Conservation (phyloP, 306 rosid species). For the Cicer yamashitae region DNA sequence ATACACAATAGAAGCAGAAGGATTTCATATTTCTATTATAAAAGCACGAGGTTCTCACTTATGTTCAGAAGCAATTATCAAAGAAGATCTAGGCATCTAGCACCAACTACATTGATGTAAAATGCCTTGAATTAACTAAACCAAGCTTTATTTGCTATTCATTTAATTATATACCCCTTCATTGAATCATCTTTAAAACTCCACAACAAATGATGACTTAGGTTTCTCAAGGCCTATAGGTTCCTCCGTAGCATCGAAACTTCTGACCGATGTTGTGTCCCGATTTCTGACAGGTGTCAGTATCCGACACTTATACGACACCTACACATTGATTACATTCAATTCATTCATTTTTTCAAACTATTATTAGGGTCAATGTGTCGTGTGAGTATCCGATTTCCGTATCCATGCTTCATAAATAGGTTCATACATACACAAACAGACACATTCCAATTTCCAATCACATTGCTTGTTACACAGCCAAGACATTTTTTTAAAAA, state of each 20-base stretch:
- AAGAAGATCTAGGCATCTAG: neutral
- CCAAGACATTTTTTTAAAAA: neutral
- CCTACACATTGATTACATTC: too few species aligned
- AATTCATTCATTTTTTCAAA: too few species aligned
- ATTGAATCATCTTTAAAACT: neutral
- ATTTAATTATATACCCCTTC: neutral
- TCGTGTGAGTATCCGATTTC: too few species aligned
- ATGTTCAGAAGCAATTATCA: neutral
- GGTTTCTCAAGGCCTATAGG: neutral
- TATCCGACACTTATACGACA: too few species aligned
- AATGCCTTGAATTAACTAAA: neutral
- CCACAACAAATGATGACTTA: neutral
- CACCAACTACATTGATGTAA: neutral
- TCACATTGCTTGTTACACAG: neutral
- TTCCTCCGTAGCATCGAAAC: too few species aligned
- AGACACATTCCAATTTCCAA: neutral
- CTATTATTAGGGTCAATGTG: too few species aligned
- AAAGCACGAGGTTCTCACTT: neutral
- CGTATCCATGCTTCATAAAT: too few species aligned
- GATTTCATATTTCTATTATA: neutral
- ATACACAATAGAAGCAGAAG: neutral
- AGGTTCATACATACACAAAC: neutral
- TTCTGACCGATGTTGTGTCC: too few species aligned
- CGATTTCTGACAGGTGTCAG: too few species aligned
- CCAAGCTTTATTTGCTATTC: neutral